Evolutionary conservation across 352 stramenopile species (phyloP), one percentile per base, ranked within the genome.

Genomic region (Nothophytophthora sp.): DNA sequence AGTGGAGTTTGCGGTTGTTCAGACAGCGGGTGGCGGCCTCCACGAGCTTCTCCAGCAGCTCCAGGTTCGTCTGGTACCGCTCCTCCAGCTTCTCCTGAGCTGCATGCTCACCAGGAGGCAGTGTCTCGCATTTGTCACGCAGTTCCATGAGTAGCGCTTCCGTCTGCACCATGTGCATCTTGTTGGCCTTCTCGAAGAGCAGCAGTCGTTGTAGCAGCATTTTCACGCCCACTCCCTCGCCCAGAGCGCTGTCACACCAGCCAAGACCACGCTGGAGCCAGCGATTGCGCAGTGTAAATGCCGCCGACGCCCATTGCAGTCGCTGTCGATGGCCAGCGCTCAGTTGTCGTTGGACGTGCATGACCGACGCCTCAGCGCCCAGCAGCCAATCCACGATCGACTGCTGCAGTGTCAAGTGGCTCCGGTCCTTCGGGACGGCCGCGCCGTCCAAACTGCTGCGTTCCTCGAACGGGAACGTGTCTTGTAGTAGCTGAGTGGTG

Each of bases 1-100:
- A 72, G 39, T 90, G 80, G n/a, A 90, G 54, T 43, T 84, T 87
- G n/a, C 80, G 74, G 47, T 90, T 82, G 62, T 88, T 87, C 37
- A 81, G 73, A 45, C 76, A 88, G 23, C 69, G 70, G 29, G 88
- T 77, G 0, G 80, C 80, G 36, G 76, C 60, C 0, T 28, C 55
- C 11, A 88, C 76, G 9, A 90, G 64, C 18, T 64, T 63, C 42
- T 85, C 67, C 6, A 90, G 73, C 29, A 70, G 60, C 34, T 66
- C 55, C 5, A 70, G 27, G 48, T 85, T 88, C 8, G 43, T 33
- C 5, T 60, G 42, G 51, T 73, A 88, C 1, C 73, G 65, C 22
- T 55, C 50, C 30, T 77, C 61, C 0, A 90, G 64, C 10, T 50
- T 50, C 10, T 70, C 45, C 29, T 76, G 71, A 2, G 75, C 80